A percentile compares a stretch with the other conserved stretches of the same genome.
Conservation (phyloP, 768 basidiomycete genomes). For the Pisolithus microcarpus region DNA sequence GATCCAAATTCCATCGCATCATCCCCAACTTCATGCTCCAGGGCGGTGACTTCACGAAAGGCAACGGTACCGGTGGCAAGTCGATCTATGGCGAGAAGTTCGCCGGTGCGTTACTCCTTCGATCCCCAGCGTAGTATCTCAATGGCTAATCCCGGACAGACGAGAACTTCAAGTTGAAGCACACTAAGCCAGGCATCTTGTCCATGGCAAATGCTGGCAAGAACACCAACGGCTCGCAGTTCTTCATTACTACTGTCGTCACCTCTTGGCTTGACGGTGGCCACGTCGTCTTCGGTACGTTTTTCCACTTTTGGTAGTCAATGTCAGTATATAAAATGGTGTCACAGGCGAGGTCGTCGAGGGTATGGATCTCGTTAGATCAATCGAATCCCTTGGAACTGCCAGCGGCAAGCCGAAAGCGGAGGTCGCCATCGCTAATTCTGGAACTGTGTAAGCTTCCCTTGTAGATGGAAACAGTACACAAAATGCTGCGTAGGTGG, state of each 20-base stretch:
- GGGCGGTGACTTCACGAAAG: slow-evolving; percentile 77
- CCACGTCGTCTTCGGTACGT: slow-evolving; percentile 79
- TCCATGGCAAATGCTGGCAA: slow-evolving; percentile 78
- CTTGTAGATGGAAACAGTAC: not conserved
- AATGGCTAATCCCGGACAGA: slow-evolving; percentile 39
- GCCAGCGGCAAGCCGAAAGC: slow-evolving; percentile 34
- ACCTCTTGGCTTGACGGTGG: slow-evolving; percentile 77
- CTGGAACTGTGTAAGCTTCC: slow-evolving; percentile 36
- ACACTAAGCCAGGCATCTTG: slow-evolving; percentile 60
- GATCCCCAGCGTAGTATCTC: not conserved
- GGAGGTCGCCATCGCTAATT: slow-evolving; percentile 43
- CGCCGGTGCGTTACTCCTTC: slow-evolving; percentile 35
- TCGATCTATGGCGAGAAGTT: slow-evolving; percentile 72
- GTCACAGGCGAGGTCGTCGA: slow-evolving; percentile 55
- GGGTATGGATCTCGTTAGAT: slow-evolving; percentile 48
- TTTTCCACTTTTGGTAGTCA: not conserved
- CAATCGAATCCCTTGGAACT: slow-evolving; percentile 36
- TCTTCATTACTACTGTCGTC: slow-evolving; percentile 82
- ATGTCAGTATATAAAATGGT: not conserved
- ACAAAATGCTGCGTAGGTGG: too few relatives aligned
- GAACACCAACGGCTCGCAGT: slow-evolving; percentile 86
- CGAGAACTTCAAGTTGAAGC: slow-evolving; percentile 78
- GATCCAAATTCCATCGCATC: slow-evolving; percentile 69
- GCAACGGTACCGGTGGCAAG: slow-evolving; percentile 72
- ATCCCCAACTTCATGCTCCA: slow-evolving; percentile 86